These are phyloP conservation scores for Phalaenopsis hybrid DNA, from an alignment of 116 monocot species.

Conservation along the genomic window DNA sequence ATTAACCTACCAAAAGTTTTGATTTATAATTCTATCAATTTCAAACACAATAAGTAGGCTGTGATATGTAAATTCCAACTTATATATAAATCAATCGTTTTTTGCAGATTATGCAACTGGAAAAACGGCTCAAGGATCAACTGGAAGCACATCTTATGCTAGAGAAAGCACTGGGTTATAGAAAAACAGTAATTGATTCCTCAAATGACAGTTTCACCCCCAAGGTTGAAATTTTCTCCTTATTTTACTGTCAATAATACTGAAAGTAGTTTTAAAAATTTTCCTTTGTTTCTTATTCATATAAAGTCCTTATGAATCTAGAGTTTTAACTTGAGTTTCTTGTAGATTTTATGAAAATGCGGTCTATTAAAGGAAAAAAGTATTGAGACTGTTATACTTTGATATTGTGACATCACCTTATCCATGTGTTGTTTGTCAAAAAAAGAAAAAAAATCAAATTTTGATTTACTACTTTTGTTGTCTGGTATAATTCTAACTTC, in stretches of 20 bases:
- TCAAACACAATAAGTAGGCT: no score
- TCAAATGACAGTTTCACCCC: constrained; percentile 43
- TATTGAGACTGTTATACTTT: no score
- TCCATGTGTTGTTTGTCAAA: background rate
- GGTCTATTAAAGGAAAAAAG: no score
- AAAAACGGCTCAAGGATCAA: constrained; percentile 63
- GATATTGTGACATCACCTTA: background rate
- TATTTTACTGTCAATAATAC: background rate
- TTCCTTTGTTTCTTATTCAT: background rate
- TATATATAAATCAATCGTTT: background rate
- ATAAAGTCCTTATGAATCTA: background rate
- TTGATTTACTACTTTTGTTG: background rate
- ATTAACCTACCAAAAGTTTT: background rate
- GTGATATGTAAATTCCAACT: background rate
- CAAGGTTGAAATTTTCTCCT: constrained; percentile 33
- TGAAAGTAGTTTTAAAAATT: background rate
- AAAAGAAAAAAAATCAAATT: background rate
- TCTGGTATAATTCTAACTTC: background rate
- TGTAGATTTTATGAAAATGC: no score
- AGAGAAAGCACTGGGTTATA: constrained; percentile 66
- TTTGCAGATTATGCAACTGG: constrained; percentile 68
- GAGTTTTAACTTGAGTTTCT: background rate
- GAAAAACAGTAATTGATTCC: constrained; percentile 21
- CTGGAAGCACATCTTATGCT: constrained; percentile 40
- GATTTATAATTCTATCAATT: background rate